A percentile compares a stretch with the other conserved stretches of the same genome.
phyloP scores from a whole-genome alignment of 23 red algal species.

The Gracilariopsis chorda region DNA sequence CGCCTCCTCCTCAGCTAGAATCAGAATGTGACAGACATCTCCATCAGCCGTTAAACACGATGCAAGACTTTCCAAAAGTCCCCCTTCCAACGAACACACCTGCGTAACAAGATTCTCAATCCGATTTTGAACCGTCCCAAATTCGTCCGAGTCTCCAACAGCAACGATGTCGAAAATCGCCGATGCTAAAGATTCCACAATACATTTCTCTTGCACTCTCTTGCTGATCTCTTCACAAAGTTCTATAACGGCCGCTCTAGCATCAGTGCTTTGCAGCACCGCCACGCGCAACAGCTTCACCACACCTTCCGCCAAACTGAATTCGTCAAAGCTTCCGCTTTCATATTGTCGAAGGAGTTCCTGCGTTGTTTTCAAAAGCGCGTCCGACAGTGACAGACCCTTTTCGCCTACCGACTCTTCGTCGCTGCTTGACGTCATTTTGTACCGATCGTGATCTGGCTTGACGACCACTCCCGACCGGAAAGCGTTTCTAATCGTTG shows the following conservation, averaged over 20 bases:
- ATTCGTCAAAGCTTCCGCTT: neutral
- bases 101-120: neutral
- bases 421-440: constrained; percentile 26
- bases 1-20: neutral
- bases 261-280: constrained; percentile 14
- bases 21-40: neutral
- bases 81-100: neutral
- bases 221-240: constrained; percentile 18
- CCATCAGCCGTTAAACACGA: neutral
- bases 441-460: too few relatives aligned
- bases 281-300: constrained; percentile 23
- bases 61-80: neutral
- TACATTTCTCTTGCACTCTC: neutral
- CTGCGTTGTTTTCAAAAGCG: neutral
- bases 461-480: too few relatives aligned
- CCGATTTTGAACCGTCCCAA: neutral
- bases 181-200: constrained; percentile 25
- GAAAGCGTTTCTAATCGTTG: too few relatives aligned
- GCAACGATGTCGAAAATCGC: constrained; percentile 27
- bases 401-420: neutral
- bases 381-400: neutral
- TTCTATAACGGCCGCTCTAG: constrained; percentile 9
- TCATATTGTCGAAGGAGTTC: constrained; percentile 38
- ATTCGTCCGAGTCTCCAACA: constrained; percentile 15
- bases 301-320: constrained; percentile 10